A percentile compares a stretch with the other conserved stretches of the same genome.
These are phyloP conservation scores for Huntiella moniliformis DNA, from an alignment of 2,329 filamentous ascomycete genomes.

Conservation along the genomic window DNA sequence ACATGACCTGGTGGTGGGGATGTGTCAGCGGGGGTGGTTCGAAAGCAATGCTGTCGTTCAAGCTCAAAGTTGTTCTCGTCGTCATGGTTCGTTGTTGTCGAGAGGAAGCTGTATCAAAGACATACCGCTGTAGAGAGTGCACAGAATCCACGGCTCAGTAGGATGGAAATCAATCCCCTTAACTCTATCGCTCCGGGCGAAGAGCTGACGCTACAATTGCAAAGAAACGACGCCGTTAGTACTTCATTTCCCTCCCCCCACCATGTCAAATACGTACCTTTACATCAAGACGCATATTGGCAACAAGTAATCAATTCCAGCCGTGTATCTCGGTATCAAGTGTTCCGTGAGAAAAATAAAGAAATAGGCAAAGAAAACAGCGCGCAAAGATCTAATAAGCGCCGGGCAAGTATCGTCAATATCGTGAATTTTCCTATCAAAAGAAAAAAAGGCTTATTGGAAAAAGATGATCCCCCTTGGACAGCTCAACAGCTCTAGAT, in stretches of 20 bases:
- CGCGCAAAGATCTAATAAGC: too few relatives aligned
- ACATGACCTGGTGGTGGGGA: slow-evolving; percentile 55
- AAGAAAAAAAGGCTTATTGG: too few relatives aligned
- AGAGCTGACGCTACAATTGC: slow-evolving; percentile 24
- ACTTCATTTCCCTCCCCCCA: background rate
- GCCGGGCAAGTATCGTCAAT: too few relatives aligned
- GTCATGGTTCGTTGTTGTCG: background rate
- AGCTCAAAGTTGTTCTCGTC: background rate
- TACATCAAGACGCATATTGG: slow-evolving; percentile 14
- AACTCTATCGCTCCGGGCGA: slow-evolving; percentile 79
- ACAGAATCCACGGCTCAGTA: slow-evolving; percentile 90
- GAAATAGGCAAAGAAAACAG: too few relatives aligned
- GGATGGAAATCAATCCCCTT: slow-evolving; percentile 97
- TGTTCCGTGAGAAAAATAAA: too few relatives aligned
- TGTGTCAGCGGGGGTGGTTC: background rate
- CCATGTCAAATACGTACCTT: slow-evolving; percentile 10
- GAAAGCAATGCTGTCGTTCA: too few relatives aligned
- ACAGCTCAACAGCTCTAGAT: background rate
- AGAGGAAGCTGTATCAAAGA: background rate
- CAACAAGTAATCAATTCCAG: background rate
- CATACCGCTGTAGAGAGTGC: slow-evolving; percentile 86
- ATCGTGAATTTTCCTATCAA: too few relatives aligned
- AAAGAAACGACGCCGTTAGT: background rate
- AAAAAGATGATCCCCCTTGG: too few relatives aligned
- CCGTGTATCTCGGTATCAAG: too few relatives aligned